Base-by-base conservation (phyloP, 805 yeast genomes). In the Grigorovia yakushimaensis region DNA sequence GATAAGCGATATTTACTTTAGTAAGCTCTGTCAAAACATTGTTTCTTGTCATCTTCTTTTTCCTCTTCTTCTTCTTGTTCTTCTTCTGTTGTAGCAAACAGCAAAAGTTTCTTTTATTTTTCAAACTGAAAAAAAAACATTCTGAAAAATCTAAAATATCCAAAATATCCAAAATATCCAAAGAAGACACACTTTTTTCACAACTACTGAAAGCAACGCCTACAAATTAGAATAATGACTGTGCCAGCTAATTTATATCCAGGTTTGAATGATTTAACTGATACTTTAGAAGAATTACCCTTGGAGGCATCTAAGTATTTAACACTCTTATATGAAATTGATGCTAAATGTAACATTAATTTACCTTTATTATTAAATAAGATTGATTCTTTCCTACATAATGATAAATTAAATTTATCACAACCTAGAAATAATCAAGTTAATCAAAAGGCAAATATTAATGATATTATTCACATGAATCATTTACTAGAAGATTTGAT, bases 281-380 rank as follows among this genome's bases (percentile, higher is more conserved):
- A 93, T 68, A 89, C 88, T 1, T 76, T 91, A 44, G 95, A 88
- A 60, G 96, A 96, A 21, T 73, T 88, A 52, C 98, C 98, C 0
- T 60, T 74, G 47, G 96, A 88, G 54, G 72, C 87, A 39, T 78
- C 88, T 44, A 78, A 89, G 45, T 91, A 89, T 60, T 80, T 88
- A 64, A 93, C 98, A 1, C 69, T 88, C 15, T 70, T 93, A 53
- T 86, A 88, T 59, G 98, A 93, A 61, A 88, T 93, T 46, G 97
- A 89, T 60, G 97, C 98, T 50, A 91, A 91, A 64, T 87, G 96
- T 63, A 84, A 84, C 35, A 74, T 78, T 51, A 73, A 86, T 0
- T 72, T 82, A 9, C 96, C 96, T 0, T 70, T 73, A 53, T 72
- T 91, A 50, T 77, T 79, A 45, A 55, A 60, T 20, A 57, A 57